Base-by-base conservation (phyloP, 768 basidiomycete genomes). In the Peribolospora baueri region DNA sequence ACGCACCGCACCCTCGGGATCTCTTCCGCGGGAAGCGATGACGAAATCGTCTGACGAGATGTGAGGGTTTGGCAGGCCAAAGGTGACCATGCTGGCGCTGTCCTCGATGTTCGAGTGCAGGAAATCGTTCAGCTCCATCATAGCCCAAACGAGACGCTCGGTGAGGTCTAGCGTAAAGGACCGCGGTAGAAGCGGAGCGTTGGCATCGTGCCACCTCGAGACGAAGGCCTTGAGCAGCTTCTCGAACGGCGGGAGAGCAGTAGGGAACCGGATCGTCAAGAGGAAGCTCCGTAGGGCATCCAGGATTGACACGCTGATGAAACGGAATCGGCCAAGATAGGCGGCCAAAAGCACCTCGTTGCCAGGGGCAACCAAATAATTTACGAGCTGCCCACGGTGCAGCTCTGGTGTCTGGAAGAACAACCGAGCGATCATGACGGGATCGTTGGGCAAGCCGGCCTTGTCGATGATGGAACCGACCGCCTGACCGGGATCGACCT, bases 281-380 rank as follows among this genome's bases (percentile, higher is more conserved):
- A 95, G 70, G 71, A 97, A 97, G 51, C 81, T 76, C 53, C 91
- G 78, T 54, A 98, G 71, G 7, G 88, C 88, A 58, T 80, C 79
- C 70, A 95, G 88, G 57, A 95, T 76, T 59, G 84, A 73, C 49
- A 91, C 69, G 7, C 82, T 81, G 3, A 75, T 70, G 64, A 93
- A 86, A 39, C 84, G 79, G 67, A 97, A 95, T 56, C 76, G 76
- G 64, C 87, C 87, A 57, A 95, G 72, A 67, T 80, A 98, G 10
- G 82, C 76, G 62, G 80, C 81, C 48, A 95, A 71, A 41, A 86
- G 78, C 47, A 74, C 67, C 63, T 80, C 81, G 54, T 83, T 81
- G 41, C 79, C 72, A 61, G 78, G 75, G 62, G 75, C 74, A 3
- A 80, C 76, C 6, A 98, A 74, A 68, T 85, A 90, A 58, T 83